Percentiles rank a stretch among this genome's conserved stretches.
These are phyloP conservation scores for Lactuca sativa DNA, from an alignment of 129 eudicot genomes.

Conservation along the genomic window DNA sequence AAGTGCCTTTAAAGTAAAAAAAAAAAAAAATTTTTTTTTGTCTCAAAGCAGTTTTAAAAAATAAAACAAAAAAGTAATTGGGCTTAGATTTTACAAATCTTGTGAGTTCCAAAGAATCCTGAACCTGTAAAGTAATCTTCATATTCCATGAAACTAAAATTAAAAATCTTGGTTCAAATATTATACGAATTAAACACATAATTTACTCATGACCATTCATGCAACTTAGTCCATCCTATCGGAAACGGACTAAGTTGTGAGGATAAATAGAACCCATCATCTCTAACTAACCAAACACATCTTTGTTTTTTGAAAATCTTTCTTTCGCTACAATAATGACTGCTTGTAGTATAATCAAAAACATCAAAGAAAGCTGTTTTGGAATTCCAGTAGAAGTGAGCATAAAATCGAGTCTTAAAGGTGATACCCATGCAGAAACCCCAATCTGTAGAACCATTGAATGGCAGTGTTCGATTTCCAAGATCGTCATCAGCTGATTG, in stretches of 20 bases:
- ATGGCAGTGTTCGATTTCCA: neutral
- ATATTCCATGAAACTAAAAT: too few relatives aligned
- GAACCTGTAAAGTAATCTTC: too few relatives aligned
- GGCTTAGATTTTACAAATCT: too few relatives aligned
- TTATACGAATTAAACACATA: too few relatives aligned
- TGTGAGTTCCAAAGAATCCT: too few relatives aligned
- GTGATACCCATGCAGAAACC: neutral
- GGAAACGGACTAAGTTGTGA: neutral
- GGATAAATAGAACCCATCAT: neutral
- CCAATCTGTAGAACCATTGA: neutral
- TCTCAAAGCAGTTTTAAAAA: too few relatives aligned
- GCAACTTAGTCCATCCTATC: neutral
- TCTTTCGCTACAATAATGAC: neutral
- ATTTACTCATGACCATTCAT: neutral
- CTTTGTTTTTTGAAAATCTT: neutral
- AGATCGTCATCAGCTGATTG: neutral
- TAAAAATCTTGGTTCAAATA: too few relatives aligned
- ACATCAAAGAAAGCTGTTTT: neutral
- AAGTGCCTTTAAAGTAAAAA: too few relatives aligned
- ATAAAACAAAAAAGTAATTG: too few relatives aligned
- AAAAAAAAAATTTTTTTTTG: too few relatives aligned
- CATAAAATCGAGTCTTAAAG: neutral
- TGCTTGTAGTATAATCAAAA: neutral
- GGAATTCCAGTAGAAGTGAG: neutral
- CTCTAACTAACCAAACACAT: neutral